Conservation (phyloP, 441 rosid species). For the Euphorbia celastroides region DNA sequence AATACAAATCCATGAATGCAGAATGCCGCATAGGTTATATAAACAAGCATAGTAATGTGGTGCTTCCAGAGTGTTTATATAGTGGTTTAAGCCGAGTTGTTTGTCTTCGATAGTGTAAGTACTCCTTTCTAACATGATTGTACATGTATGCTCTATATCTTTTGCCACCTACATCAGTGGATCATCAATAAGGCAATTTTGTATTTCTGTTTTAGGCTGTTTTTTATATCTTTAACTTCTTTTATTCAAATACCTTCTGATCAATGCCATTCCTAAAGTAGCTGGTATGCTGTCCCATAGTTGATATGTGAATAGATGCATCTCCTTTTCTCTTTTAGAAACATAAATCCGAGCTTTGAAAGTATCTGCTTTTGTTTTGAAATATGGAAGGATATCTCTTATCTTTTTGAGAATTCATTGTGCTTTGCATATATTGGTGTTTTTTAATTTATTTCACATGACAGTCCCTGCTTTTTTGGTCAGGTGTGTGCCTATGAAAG, state of each 20-base stretch:
- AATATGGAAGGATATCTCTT: neutral
- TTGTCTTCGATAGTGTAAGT: too few species aligned
- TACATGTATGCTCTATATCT: neutral
- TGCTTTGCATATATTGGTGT: neutral
- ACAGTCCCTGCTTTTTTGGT: constrained; percentile 15
- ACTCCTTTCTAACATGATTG: too few species aligned
- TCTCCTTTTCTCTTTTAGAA: neutral
- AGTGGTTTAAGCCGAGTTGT: too few species aligned
- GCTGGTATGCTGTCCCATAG: neutral
- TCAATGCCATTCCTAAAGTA: neutral
- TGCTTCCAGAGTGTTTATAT: too few species aligned
- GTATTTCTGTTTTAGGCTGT: neutral
- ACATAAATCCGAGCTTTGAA: neutral
- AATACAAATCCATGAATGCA: too few species aligned
- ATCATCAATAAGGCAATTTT: neutral
- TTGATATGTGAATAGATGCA: neutral
- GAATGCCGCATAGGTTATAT: too few species aligned
- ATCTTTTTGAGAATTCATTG: neutral
- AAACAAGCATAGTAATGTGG: too few species aligned
- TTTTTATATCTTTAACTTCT: neutral
- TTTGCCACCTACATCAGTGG: neutral
- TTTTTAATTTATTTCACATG: neutral
- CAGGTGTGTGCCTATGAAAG: constrained; percentile 98
- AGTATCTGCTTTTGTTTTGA: neutral
- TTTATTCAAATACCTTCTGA: neutral